Evolutionary conservation across 257 asterid species (phyloP), one percentile per base, ranked within the genome.

Genomic region (Cordia subcordata): DNA sequence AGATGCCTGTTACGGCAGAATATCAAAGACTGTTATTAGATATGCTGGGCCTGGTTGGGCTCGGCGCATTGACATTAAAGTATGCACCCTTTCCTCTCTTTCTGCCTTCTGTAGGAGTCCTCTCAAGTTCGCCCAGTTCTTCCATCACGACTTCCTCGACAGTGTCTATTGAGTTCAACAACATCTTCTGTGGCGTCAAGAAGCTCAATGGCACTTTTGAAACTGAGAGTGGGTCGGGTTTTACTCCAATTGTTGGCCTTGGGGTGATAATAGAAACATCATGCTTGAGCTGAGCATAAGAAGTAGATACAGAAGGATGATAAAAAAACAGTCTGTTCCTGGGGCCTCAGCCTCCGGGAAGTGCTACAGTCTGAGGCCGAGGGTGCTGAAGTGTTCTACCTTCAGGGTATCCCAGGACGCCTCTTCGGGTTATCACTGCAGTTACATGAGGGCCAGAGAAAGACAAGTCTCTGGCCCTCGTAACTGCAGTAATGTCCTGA

Each of bases 1-100:
- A 93, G 76, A 93, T 89, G 99, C 99, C 99, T 5, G 95, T 69
- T 47, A 87, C 91, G 87, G 60, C 97, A 93, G 71, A 93, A 93
- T 63, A 93, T 93, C 33, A 87, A 93, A 75, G 97, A 93, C 63
- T 96, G 99, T 63, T 93, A 93, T 70, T 87, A 93, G 97, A 97
- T 93, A 93, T 56, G 94, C 60, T 58, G 57, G 8, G 47, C 60
- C 27, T 18, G 18, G 10, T 40, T 60, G 63, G 8, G 21, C 59
- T 52, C 55, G 84, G 45, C 12, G 37, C 35, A 27, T 27, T 13
- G 94, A 84, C 96, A 81, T 86, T 69, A 89, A 57, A 0, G 85
- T 84, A 64, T 70, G 60, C 0, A 89, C 87, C 42, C 75, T 80
- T 70, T 84, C 79, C 27, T 82, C 84, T 70, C 89, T 73, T 62